Evolutionary conservation across 2,329 filamentous ascomycete species (phyloP).

Genomic region (Rhynchosporium graminicola): DNA sequence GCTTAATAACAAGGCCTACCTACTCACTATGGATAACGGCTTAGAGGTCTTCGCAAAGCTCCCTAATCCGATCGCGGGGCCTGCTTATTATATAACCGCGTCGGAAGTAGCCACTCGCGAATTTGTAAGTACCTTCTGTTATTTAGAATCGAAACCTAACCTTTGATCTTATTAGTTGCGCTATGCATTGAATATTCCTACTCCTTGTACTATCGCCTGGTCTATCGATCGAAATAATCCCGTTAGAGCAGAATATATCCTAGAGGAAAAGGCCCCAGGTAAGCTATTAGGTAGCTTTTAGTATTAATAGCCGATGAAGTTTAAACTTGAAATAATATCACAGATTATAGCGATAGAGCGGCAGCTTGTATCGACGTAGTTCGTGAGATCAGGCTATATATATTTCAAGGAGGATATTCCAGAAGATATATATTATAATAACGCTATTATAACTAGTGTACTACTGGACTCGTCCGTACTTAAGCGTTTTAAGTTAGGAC

Average conservation of each 20-base stretch:
- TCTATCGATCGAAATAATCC: constrained; percentile 11
- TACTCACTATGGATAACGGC: neutral
- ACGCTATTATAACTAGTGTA: constrained; percentile 3
- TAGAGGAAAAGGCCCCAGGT: constrained; percentile 16
- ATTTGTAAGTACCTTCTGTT: constrained; percentile 25
- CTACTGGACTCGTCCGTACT: neutral
- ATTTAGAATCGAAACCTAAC: neutral
- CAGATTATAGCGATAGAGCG: neutral
- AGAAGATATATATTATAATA: neutral
- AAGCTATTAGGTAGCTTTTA: neutral
- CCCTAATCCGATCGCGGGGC: neutral
- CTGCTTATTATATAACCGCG: neutral
- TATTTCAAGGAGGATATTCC: neutral
- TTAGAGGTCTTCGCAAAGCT: neutral
- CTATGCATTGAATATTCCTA: constrained; percentile 14
- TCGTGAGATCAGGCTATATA: neutral
- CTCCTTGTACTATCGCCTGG: constrained; percentile 19
- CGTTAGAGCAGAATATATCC: constrained; percentile 17
- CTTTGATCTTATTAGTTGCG: constrained; percentile 10
- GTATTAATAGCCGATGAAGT: too few species aligned
- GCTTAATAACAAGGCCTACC: neutral
- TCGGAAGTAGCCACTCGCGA: constrained; percentile 28
- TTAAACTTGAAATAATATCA: neutral
- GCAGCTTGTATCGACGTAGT: neutral
- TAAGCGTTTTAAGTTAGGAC: constrained; percentile 22